phyloP scores from a whole-genome alignment of 805 yeast genomes.

The Schwanniomyces sp. region DNA sequence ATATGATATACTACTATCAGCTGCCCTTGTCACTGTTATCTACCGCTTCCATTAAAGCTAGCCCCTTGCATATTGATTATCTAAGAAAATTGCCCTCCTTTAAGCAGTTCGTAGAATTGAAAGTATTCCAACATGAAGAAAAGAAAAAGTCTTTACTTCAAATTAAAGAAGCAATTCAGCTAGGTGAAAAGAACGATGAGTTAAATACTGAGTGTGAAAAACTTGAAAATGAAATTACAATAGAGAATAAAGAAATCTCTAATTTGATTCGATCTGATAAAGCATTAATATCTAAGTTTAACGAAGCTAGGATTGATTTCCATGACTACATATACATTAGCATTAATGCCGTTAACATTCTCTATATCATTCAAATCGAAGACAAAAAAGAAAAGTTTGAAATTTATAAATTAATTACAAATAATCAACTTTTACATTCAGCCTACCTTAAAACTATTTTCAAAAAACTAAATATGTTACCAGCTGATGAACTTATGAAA shows the following conservation, averaged over 20 bases:
- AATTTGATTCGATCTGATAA: constrained; percentile 14
- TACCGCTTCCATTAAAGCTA: constrained; percentile 9
- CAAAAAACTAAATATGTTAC: constrained; percentile 7
- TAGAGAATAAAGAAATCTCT: constrained; percentile 7
- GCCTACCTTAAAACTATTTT: constrained; percentile 20
- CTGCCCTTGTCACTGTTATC: constrained; percentile 30
- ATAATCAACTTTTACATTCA: constrained; percentile 26
- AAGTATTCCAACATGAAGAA: constrained; percentile 10
- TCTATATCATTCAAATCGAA: constrained; percentile 16
- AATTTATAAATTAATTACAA: constrained; percentile 30
- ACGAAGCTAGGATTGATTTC: constrained; percentile 17
- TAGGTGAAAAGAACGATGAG: not conserved
- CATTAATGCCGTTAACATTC: constrained; percentile 23
- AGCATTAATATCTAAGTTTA: constrained; percentile 11
- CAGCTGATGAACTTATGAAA: constrained; percentile 1
- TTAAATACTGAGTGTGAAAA: not conserved
- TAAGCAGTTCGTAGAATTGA: constrained; percentile 30
- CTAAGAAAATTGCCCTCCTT: constrained; percentile 37
- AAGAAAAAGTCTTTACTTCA: not conserved
- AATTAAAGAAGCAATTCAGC: not conserved
- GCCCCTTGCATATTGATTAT: constrained; percentile 17
- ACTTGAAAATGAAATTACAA: not conserved
- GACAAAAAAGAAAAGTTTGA: constrained; percentile 24
- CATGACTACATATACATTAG: constrained; percentile 23
- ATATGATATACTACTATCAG: constrained; percentile 42